Conservation (phyloP, 1,284 basidiomycete genomes). For the Porogramme epimiltina region DNA sequence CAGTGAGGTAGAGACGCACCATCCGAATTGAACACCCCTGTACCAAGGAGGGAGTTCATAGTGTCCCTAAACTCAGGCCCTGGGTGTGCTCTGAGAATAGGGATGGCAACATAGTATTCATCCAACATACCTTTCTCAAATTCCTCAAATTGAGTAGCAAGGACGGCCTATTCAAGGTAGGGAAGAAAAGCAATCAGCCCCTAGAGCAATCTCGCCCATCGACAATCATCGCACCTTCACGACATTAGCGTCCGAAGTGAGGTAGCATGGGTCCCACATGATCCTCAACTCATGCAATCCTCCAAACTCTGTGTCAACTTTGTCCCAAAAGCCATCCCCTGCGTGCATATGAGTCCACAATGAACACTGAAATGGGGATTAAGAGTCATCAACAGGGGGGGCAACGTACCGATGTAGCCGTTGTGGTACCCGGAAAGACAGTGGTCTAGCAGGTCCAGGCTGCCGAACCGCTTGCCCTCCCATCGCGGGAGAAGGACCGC, state of each 20-base stretch:
- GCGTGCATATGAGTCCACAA: too few relatives aligned
- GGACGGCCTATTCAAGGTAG: conserved; percentile 19
- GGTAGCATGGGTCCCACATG: conserved; percentile 3
- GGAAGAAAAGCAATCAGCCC: not conserved
- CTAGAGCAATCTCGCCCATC: not conserved
- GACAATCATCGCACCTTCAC: conserved; percentile 9
- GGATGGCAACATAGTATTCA: not conserved
- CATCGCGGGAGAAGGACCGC: conserved; percentile 20
- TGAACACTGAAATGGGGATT: too few relatives aligned
- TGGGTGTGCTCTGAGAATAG: not conserved
- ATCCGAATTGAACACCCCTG: conserved; percentile 25
- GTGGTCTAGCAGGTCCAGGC: conserved; percentile 15
- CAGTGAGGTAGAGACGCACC: too few relatives aligned
- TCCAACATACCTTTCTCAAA: conserved; percentile 24
- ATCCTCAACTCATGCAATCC: conserved; percentile 2
- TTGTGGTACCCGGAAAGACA: conserved; percentile 3
- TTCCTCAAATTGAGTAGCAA: conserved; percentile 25
- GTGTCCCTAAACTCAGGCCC: conserved; percentile 14
- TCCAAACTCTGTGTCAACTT: conserved; percentile 8
- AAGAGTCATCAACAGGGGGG: too few relatives aligned
- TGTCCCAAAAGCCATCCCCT: conserved; percentile 17
- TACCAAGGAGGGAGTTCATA: conserved; percentile 21
- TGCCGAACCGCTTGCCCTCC: conserved; percentile 15
- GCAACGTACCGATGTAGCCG: conserved; percentile 23
- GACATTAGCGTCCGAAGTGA: conserved; percentile 11